Conservation (phyloP, 2,329 filamentous ascomycete species). For the Cytospora schulzeri region DNA sequence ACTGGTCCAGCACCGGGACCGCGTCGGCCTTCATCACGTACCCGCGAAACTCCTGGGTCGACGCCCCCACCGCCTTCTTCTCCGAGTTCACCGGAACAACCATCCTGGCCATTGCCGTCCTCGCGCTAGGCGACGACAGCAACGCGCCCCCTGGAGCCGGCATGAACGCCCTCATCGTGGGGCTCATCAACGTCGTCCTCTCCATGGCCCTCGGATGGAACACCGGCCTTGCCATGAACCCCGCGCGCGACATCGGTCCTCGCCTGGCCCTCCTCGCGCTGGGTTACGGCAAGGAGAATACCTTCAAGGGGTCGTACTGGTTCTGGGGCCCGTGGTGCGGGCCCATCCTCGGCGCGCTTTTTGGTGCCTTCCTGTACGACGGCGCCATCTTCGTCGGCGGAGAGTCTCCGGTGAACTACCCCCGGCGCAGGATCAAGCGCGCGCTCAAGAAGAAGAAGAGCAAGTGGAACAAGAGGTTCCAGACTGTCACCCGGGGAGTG, state of each 20-base stretch:
- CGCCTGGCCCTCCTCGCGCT: constrained; percentile 47
- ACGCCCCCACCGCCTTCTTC: constrained; percentile 44
- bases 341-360: constrained; percentile 41
- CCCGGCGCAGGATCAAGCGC: constrained; percentile 44
- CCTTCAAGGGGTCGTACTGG: constrained; percentile 48
- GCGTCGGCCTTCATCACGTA: constrained; percentile 46
- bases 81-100: constrained; percentile 49
- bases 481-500: constrained; percentile 10
- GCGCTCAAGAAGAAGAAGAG: constrained; percentile 47
- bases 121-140: constrained; percentile 49
- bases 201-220: constrained; percentile 47
- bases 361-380: constrained; percentile 53
- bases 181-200: constrained; percentile 42
- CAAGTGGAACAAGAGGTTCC: constrained; percentile 31
- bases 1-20: constrained; percentile 36
- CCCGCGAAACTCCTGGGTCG: constrained; percentile 43
- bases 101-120: constrained; percentile 44
- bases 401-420: constrained; percentile 54
- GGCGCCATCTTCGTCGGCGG: constrained; percentile 52
- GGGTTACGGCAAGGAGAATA: constrained; percentile 43
- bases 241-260: constrained; percentile 52
- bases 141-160: constrained; percentile 52
- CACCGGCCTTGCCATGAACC: constrained; percentile 51
- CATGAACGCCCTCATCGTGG: constrained; percentile 53
- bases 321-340: constrained; percentile 48